These are phyloP conservation scores for Erysiphe pisi DNA, from an alignment of 2,329 filamentous ascomycete species.

Conservation along the genomic window DNA sequence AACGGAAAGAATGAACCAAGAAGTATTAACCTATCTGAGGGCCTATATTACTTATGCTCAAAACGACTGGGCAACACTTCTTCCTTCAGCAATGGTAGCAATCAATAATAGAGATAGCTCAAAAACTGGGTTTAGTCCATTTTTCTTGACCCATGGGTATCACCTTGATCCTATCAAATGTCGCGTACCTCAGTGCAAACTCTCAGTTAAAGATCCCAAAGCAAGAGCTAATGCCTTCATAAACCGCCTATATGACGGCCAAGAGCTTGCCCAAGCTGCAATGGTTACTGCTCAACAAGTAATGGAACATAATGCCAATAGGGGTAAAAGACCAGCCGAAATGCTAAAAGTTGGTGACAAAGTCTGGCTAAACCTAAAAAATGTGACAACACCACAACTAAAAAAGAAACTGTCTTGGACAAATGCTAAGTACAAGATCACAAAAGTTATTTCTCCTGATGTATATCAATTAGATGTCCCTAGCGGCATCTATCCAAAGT, in stretches of 20 bases:
- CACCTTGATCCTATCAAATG: not conserved
- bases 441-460: conserved; percentile 15
- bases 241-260: not conserved
- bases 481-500: not conserved
- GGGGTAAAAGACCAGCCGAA: not conserved
- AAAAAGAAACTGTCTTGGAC: conserved; percentile 17
- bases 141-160: conserved; percentile 22
- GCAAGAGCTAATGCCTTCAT: conserved; percentile 16
- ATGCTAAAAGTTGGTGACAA: conserved; percentile 13
- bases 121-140: conserved; percentile 7
- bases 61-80: too few species aligned
- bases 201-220: not conserved
- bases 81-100: not conserved
- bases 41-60: too few species aligned
- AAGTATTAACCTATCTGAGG: too few species aligned
- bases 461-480: conserved; percentile 17
- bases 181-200: too few species aligned
- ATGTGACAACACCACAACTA: not conserved
- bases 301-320: not conserved
- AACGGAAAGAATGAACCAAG: too few species aligned
- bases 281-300: not conserved
- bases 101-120: conserved; percentile 19
- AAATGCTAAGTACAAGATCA: conserved; percentile 11
- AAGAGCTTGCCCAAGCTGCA: conserved; percentile 11
- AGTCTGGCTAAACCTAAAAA: conserved; percentile 10